A percentile compares a stretch with the other conserved stretches of the same genome.
These are phyloP conservation scores for Halophytophthora polymorphica DNA, from an alignment of 352 stramenopile genomes.

Conservation along the genomic window DNA sequence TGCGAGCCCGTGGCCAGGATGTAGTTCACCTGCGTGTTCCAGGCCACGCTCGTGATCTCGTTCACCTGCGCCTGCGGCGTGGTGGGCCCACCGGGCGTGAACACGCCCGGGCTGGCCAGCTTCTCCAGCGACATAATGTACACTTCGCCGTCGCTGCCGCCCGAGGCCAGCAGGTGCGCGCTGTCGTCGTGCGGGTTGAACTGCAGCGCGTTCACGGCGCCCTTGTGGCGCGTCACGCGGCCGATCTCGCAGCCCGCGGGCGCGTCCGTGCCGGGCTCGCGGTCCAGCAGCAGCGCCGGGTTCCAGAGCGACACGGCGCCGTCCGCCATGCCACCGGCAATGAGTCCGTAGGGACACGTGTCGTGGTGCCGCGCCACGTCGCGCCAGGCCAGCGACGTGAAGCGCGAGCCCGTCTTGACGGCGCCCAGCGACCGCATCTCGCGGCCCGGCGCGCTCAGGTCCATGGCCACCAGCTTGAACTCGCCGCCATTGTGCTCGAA, in stretches of 20 bases:
- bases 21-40: constrained; percentile 98
- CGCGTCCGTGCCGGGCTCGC: constrained; percentile 30
- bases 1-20: constrained; percentile 95
- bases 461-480: constrained; percentile 95
- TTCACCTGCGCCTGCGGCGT: constrained; percentile 67
- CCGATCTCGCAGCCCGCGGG: constrained; percentile 63
- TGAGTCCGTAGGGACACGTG: constrained; percentile 85
- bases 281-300: constrained; percentile 84
- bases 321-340: constrained; percentile 97
- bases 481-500: constrained; percentile 98
- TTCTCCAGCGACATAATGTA: constrained; percentile 94
- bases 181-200: constrained; percentile 95
- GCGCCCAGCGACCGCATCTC: constrained; percentile 76
- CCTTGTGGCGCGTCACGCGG: constrained; percentile 83
- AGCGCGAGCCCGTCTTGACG: constrained; percentile 90
- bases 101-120: constrained; percentile 85
- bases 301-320: constrained; percentile 97
- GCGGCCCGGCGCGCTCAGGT: constrained; percentile 74
- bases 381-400: constrained; percentile 93
- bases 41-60: constrained; percentile 91
- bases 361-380: constrained; percentile 76
- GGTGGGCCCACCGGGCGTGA: constrained; percentile 78
- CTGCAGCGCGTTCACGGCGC: constrained; percentile 90
- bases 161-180: constrained; percentile 91
- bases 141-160: constrained; percentile 93